phyloP scores from a whole-genome alignment of 2,329 filamentous ascomycete species.

The Chlorencoelia australis region DNA sequence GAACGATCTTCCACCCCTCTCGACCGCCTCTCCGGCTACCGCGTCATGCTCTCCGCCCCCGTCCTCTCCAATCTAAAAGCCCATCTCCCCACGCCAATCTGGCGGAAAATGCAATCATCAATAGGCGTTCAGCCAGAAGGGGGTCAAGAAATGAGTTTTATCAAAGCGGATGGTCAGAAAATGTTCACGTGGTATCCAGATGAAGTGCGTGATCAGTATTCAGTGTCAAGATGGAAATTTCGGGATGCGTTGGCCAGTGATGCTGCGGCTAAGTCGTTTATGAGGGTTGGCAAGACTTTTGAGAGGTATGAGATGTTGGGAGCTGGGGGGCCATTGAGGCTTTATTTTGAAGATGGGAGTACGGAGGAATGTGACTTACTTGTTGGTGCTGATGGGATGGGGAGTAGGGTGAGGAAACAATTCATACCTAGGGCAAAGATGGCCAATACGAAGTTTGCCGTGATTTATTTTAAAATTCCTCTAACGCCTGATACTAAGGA shows the following conservation, averaged over 20 bases:
- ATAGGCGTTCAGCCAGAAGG: constrained; percentile 16
- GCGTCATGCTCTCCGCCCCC: constrained; percentile 21
- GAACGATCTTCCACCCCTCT: constrained; percentile 12
- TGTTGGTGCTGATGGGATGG: constrained; percentile 45
- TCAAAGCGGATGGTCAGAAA: constrained; percentile 17
- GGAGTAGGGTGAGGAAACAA: constrained; percentile 36
- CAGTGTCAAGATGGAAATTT: constrained; percentile 19
- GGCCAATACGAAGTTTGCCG: constrained; percentile 12
- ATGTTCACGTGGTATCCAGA: constrained; percentile 20
- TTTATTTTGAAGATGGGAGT: constrained; percentile 34
- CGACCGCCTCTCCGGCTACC: constrained; percentile 19
- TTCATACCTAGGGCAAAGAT: constrained; percentile 17
- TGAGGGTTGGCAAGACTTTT: constrained; percentile 27
- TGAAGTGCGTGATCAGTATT: constrained; percentile 18
- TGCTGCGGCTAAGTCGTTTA: constrained; percentile 12
- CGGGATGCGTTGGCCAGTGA: constrained; percentile 18
- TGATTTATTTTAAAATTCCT: constrained; percentile 25
- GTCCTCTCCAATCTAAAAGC: constrained; percentile 18
- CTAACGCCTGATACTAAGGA: constrained; percentile 16
- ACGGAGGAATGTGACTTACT: constrained; percentile 39
- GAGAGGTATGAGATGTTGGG: constrained; percentile 20
- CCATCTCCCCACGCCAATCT: constrained; percentile 15
- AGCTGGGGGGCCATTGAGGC: constrained; percentile 26
- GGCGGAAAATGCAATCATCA: constrained; percentile 12
- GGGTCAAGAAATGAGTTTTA: constrained; percentile 19